Evolutionary conservation across 306 rosid species (phyloP).

Genomic region (Gynostemma pentaphyllum): DNA sequence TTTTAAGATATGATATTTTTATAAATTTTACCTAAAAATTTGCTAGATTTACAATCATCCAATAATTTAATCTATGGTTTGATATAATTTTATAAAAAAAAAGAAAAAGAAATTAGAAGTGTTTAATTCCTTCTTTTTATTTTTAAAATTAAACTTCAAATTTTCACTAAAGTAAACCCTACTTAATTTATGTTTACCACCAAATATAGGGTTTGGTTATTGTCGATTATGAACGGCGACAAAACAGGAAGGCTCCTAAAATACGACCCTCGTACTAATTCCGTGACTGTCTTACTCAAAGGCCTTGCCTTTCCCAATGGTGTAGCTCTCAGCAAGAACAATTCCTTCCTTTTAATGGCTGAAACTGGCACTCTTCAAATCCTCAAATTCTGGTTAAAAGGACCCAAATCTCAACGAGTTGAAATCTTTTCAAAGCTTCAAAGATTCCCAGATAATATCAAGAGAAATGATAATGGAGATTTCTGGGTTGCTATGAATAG

Average conservation of each 20-base stretch:
- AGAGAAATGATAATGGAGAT: constrained; percentile 23
- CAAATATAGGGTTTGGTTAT: constrained; percentile 31
- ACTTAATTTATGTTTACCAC: no score
- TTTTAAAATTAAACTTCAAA: no score
- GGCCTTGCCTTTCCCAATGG: constrained; percentile 51
- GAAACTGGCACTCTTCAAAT: constrained; percentile 20
- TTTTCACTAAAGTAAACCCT: no score
- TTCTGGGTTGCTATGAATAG: constrained; percentile 49
- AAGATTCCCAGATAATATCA: constrained; percentile 48
- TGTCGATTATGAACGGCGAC: constrained; percentile 28
- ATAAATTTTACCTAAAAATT: no score
- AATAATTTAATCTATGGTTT: no score
- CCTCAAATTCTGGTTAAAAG: constrained; percentile 25
- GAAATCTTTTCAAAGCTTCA: constrained; percentile 22
- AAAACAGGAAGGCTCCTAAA: constrained; percentile 41
- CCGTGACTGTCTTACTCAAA: constrained; percentile 25
- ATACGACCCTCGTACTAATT: constrained; percentile 29
- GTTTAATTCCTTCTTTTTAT: no score
- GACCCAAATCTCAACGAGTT: neutral
- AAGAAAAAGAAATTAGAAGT: no score
- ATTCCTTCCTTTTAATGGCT: constrained; percentile 30
- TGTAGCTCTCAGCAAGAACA: constrained; percentile 47
- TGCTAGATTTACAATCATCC: no score
- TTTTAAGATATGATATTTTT: no score
- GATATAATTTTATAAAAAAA: no score